Evolutionary conservation across 2,329 filamentous ascomycete species (phyloP).

Genomic region (Colletotrichum australisinense): DNA sequence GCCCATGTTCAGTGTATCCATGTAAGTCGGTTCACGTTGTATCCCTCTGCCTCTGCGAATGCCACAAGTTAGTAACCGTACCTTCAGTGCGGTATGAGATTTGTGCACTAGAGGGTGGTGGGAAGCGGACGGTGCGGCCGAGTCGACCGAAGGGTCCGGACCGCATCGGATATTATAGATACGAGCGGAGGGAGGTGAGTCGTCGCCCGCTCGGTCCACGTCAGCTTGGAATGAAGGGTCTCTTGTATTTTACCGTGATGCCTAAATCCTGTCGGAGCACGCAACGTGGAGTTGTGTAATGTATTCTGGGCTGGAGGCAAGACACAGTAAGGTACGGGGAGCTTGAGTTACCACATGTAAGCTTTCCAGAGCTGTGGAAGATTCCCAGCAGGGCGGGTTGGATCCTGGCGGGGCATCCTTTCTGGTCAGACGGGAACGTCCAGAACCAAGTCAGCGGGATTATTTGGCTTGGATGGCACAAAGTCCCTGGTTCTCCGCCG

Average conservation of each 20-base stretch:
- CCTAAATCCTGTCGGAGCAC: neutral
- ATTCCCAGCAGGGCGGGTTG: neutral
- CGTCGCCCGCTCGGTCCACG: neutral
- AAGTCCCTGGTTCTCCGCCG: neutral
- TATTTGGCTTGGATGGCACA: neutral
- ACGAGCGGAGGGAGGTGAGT: neutral
- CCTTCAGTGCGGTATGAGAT: neutral
- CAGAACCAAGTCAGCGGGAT: neutral
- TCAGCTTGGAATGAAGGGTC: neutral
- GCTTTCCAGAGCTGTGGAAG: neutral
- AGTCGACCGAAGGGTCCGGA: conserved; percentile 12
- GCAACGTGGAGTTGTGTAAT: neutral
- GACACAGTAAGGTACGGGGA: too few relatives aligned
- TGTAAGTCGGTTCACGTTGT: too few relatives aligned
- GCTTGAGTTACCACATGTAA: neutral
- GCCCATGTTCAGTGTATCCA: neutral
- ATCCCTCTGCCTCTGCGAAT: too few relatives aligned
- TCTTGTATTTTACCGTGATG: neutral
- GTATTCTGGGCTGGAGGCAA: neutral
- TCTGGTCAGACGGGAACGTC: neutral
- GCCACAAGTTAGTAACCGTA: too few relatives aligned
- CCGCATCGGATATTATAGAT: neutral
- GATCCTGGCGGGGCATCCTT: neutral
- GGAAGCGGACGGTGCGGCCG: neutral
- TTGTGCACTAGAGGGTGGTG: neutral